Conservation (phyloP, 2,329 filamentous ascomycete genomes). For the Rutstroemia sydowiana region DNA sequence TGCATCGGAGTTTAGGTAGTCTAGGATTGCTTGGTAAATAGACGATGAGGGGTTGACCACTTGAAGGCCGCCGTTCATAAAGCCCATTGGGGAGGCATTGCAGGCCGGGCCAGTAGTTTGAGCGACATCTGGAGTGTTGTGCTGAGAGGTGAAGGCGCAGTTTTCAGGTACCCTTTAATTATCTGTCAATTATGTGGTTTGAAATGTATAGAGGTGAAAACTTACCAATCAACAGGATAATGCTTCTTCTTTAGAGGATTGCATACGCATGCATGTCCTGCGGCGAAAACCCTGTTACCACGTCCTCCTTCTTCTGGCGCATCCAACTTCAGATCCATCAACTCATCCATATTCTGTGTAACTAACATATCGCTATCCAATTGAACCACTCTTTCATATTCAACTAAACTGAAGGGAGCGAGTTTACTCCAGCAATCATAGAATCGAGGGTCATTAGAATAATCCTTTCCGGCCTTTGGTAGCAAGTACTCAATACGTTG, state of each 20-base stretch:
- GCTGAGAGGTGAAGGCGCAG: slow-evolving; percentile 52
- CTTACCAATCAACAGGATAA: slow-evolving; percentile 67
- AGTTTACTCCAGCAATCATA: slow-evolving; percentile 89
- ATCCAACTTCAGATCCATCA: slow-evolving; percentile 78
- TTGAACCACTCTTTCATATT: slow-evolving; percentile 75
- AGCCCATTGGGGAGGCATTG: slow-evolving; percentile 40
- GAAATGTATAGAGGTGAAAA: background rate
- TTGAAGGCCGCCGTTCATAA: slow-evolving; percentile 50
- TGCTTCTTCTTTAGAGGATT: slow-evolving; percentile 73
- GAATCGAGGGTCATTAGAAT: slow-evolving; percentile 72
- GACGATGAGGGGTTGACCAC: slow-evolving; percentile 45
- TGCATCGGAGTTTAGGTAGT: slow-evolving; percentile 40
- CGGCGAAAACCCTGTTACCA: slow-evolving; percentile 65
- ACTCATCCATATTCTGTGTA: slow-evolving; percentile 78
- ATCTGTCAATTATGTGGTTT: background rate
- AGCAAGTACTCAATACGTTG: slow-evolving; percentile 67
- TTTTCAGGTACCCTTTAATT: slow-evolving; percentile 39
- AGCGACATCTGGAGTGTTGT: slow-evolving; percentile 38
- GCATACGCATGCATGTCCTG: slow-evolving; percentile 78
- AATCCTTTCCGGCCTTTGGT: slow-evolving; percentile 56
- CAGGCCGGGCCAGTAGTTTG: slow-evolving; percentile 40
- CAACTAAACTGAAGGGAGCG: slow-evolving; percentile 64
- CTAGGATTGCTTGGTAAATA: slow-evolving; percentile 44
- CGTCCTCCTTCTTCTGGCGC: slow-evolving; percentile 40
- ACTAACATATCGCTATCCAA: slow-evolving; percentile 87